Base-by-base conservation (phyloP, 163 green algal genomes). In the Picocystis sp. region DNA sequence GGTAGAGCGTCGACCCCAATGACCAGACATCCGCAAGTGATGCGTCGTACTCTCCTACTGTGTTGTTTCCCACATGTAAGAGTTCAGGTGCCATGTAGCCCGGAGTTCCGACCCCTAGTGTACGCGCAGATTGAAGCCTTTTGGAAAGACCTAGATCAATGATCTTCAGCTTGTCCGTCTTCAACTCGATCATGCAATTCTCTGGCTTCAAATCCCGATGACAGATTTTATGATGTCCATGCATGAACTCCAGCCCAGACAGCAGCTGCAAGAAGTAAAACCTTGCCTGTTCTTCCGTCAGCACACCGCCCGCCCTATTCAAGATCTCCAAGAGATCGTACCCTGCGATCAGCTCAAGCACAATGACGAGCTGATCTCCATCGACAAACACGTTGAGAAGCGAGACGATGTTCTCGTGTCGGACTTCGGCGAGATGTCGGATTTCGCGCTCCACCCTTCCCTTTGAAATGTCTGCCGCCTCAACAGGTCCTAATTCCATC, bases 71-170 rank as follows among this genome's bases (percentile, higher is more conserved):
- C 8, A 38, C 29, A 8, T 38, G 29, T 38, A 38, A 38, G 29
- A 86, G 66, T 58, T 84, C 79, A 1, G 77, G 82, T 13, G 66
- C 58, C 71, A 88, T 82, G 67, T 92, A 92, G 62, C 89, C 76
- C 1, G 71, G 75, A 0, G 74, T 84, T 43, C 73, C 74, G 1
- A 82, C 67, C 2, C 78, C 80, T 2, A 90, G 64, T 0, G 81
- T 93, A 2, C 72, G 60, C 3, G 75, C 83, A 1, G 52, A 75
- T n/a, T 81, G 66, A 41, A 86, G 49, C 49, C 79, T 72, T 67
- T 87, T 89, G 51, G 54, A 67, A 10, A 93, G 65, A 10, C 83
- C 81, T 66, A 92, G 89, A 60, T 93, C 82, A 47, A 93, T 90
- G 15, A 92, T 66, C 62, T 38, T 38, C 12, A 89, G 55, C 11